phyloP scores from a whole-genome alignment of 805 yeast species.

The Suhomyces pyralidae region DNA sequence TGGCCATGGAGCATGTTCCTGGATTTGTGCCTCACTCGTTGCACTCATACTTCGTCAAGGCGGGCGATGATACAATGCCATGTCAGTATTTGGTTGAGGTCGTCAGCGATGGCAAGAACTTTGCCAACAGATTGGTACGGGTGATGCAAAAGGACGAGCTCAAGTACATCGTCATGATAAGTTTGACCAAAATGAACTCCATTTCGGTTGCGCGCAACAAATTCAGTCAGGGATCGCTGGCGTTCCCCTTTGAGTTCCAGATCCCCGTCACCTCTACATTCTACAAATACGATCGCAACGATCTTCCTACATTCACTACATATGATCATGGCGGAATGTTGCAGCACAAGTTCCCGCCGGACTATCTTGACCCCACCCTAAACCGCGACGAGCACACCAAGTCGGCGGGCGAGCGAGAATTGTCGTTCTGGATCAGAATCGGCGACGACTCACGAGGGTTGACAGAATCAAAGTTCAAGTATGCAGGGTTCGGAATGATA shows the following conservation, averaged over 20 bases:
- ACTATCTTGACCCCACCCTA: slow-evolving; percentile 20
- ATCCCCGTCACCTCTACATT: slow-evolving; percentile 20
- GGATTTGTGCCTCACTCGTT: slow-evolving; percentile 41
- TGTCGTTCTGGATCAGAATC: slow-evolving; percentile 31
- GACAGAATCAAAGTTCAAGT: slow-evolving; percentile 16
- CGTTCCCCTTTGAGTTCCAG: slow-evolving; percentile 30
- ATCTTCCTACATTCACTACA: slow-evolving; percentile 13
- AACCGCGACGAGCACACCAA: slow-evolving; percentile 20
- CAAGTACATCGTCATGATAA: slow-evolving; percentile 32
- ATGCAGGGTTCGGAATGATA: slow-evolving; percentile 30
- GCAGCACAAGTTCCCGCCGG: slow-evolving; percentile 28
- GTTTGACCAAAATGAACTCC: slow-evolving; percentile 33
- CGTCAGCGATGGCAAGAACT: slow-evolving; percentile 33
- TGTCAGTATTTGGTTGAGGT: slow-evolving; percentile 34
- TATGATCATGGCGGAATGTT: slow-evolving; percentile 14
- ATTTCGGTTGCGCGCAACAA: slow-evolving; percentile 11
- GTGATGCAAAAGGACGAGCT: slow-evolving; percentile 29
- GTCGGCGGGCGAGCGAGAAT: slow-evolving; percentile 28
- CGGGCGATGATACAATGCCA: slow-evolving; percentile 29
- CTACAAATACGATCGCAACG: slow-evolving; percentile 20
- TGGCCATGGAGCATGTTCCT: slow-evolving; percentile 27
- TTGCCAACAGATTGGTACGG: slow-evolving; percentile 32
- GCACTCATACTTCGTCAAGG: slow-evolving; percentile 39
- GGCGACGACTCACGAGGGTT: slow-evolving; percentile 14
- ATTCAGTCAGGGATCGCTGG: slow-evolving; percentile 17